Base-by-base conservation (phyloP, 2,329 filamentous ascomycete genomes). In the Catunica adiposa region DNA sequence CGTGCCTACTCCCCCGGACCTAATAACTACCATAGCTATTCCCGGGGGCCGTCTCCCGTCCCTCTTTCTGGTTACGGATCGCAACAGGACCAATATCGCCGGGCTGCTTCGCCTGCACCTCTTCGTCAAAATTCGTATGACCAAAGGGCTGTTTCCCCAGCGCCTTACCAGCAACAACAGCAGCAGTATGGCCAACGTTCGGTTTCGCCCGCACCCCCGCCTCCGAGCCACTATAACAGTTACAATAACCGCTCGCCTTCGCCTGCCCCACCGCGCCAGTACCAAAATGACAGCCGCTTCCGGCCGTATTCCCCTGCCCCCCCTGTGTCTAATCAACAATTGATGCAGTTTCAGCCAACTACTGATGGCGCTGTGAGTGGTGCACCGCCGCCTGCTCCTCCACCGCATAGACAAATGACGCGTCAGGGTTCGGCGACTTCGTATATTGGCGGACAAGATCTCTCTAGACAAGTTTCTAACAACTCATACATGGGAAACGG, bases 341-440 rank as follows among this genome's bases (percentile, higher is more conserved):
- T 56, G 31, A 46, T 48, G n/a, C 56, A 55, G 53, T 53, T 55
- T 15, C 37, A 23, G 26, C 51, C 54, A 1, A 50, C 52, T 20
- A 52, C 50, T 14, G 23, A 31, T 51, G 65, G 23, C 57, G 63
- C 69, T 20, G 66, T 73, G 47, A 69, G 71, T 38, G 75, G 77
- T 42, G 80, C 79, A 20, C 84, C 84, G 7, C 86, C 88, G 17
- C 88, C 89, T 6, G 88, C 89, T 1, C 89, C 89, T 0, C 84
- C 84, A 7, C 88, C 89, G 5, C 89, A 94, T 60, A 83, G 89
- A 6, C 87, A 89, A 67, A 75, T 71, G 20, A 63, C 61, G 3
- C 61, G 67, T 1, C 65, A 68, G 20, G 65, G 62, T 4, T 73
- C 72, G 1, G 66, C 67, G 17, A 63, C 67, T 40, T 66, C 70